Evolutionary conservation across 345 rosid genomes (phyloP).

Genomic region (Bruguiera parviflora): DNA sequence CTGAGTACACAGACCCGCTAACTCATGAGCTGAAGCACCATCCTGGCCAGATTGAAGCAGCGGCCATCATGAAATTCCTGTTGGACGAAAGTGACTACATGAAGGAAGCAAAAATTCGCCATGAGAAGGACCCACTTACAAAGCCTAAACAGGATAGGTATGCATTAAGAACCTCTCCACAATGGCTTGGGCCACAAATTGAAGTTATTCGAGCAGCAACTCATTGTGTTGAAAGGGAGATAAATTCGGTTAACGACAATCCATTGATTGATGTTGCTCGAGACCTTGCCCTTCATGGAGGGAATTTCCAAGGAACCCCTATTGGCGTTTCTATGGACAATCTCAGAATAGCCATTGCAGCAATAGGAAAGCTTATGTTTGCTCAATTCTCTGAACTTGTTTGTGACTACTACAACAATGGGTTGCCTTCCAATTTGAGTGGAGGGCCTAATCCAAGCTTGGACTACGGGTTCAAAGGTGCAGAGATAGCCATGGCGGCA

Average conservation of each 20-base stretch:
- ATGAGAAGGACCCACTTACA: constrained; percentile 42
- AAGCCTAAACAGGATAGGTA: constrained; percentile 50
- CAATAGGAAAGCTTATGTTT: constrained; percentile 50
- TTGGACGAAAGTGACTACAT: constrained; percentile 36
- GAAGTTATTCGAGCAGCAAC: constrained; percentile 47
- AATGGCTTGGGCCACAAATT: constrained; percentile 56
- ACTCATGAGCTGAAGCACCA: constrained; percentile 55
- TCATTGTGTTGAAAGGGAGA: constrained; percentile 46
- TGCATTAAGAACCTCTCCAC: constrained; percentile 52
- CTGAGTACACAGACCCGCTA: constrained; percentile 39
- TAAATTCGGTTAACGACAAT: constrained; percentile 51
- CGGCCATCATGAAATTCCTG: constrained; percentile 44
- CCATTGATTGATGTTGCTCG: constrained; percentile 46
- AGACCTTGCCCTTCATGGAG: constrained; percentile 45
- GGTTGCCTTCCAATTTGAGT: constrained; percentile 49
- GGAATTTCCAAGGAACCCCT: constrained; percentile 58
- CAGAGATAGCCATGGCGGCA: constrained; percentile 49
- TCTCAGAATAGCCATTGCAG: constrained; percentile 46
- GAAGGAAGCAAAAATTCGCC: constrained; percentile 35
- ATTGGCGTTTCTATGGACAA: constrained; percentile 59
- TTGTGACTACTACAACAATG: constrained; percentile 49
- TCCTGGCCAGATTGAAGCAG: constrained; percentile 52
- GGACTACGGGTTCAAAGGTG: constrained; percentile 56
- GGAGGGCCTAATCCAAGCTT: constrained; percentile 49
- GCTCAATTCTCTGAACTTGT: constrained; percentile 56